Conservation (phyloP, 257 asterid species). For the Rauvolfia tetraphylla region DNA sequence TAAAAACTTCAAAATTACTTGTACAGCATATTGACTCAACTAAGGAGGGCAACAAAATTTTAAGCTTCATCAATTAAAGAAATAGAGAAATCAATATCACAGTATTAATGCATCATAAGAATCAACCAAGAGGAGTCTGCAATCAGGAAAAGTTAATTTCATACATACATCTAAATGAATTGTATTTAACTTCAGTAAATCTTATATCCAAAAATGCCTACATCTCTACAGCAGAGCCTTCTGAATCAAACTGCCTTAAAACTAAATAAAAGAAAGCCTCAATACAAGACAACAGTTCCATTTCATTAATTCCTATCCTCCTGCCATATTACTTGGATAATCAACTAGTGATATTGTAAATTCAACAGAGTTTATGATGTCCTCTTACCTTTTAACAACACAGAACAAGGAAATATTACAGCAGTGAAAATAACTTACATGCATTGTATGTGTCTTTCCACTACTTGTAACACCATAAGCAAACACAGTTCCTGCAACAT, state of each 20-base stretch:
- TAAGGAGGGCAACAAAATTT: background rate
- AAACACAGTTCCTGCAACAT: slow-evolving; percentile 89
- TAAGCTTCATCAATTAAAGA: background rate
- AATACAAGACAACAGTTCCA: background rate
- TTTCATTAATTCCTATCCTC: background rate
- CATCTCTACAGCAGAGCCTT: background rate
- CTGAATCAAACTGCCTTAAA: background rate
- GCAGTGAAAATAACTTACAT: slow-evolving; percentile 53
- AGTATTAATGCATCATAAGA: background rate
- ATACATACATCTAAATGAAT: background rate
- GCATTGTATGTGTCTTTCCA: slow-evolving; percentile 99
- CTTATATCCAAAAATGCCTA: background rate
- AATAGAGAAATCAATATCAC: background rate
- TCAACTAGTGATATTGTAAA: background rate
- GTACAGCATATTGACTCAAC: background rate
- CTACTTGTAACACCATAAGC: slow-evolving; percentile 99
- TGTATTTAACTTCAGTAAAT: background rate
- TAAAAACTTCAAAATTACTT: background rate
- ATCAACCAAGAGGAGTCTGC: background rate
- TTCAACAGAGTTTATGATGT: background rate
- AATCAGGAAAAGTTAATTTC: background rate
- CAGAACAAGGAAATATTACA: slow-evolving; percentile 17
- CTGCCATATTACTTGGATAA: background rate
- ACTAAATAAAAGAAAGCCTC: background rate
- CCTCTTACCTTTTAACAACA: background rate